Conservation (phyloP, 805 yeast genomes). For the Schizosaccharomyces osmophilus region DNA sequence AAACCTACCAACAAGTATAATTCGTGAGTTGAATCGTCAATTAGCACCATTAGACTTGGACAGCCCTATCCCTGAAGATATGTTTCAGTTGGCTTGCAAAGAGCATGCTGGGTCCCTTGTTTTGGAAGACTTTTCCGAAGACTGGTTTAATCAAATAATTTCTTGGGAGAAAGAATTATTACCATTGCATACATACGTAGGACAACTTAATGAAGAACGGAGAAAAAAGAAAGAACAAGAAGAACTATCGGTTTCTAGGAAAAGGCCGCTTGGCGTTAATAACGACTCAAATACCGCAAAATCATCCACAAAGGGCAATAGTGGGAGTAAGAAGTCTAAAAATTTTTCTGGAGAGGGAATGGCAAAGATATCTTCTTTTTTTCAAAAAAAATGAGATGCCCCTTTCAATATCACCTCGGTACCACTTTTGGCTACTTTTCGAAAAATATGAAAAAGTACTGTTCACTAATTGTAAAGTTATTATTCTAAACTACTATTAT, state of each 20-base stretch:
- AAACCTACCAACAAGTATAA: neutral
- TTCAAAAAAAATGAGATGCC: conserved; percentile 9
- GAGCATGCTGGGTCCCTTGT: neutral
- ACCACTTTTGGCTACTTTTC: neutral
- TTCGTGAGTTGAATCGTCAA: neutral
- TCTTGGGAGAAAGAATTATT: neutral
- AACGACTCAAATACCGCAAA: neutral
- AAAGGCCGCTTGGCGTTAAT: neutral
- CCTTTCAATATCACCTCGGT: neutral
- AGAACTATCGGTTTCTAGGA: neutral
- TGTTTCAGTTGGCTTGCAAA: neutral
- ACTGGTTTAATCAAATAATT: neutral
- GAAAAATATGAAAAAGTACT: neutral
- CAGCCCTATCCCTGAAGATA: neutral
- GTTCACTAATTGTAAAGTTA: neutral
- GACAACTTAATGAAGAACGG: neutral
- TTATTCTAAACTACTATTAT: neutral
- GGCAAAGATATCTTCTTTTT: conserved; percentile 14
- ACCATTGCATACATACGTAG: neutral
- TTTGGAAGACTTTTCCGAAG: neutral
- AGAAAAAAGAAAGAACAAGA: neutral
- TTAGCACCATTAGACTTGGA: neutral
- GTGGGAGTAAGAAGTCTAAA: neutral
- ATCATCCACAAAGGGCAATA: neutral
- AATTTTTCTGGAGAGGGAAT: conserved; percentile 5